A percentile compares a stretch with the other conserved stretches of the same genome.
These are phyloP conservation scores for Diaporthe ilicicola DNA, from an alignment of 2,329 filamentous ascomycete genomes.

Conservation along the genomic window DNA sequence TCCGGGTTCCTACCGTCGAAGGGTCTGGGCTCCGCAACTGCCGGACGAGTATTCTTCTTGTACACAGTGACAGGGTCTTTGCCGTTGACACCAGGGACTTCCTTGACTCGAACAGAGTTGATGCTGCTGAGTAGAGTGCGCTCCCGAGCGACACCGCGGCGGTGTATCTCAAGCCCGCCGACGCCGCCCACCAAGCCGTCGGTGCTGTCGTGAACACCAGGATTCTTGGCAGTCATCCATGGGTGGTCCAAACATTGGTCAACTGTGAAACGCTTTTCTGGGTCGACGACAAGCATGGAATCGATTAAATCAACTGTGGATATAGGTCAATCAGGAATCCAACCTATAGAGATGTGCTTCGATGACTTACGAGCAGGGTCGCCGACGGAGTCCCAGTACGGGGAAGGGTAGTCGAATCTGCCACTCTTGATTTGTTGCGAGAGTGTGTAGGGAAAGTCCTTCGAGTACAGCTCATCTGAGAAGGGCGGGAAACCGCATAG, in stretches of 20 bases:
- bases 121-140: conserved; percentile 85
- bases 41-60: conserved; percentile 67
- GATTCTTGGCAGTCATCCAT: conserved; percentile 75
- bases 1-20: conserved; percentile 71
- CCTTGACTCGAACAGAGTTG: conserved; percentile 73
- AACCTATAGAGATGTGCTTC: not conserved
- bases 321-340: not conserved
- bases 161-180: conserved; percentile 81
- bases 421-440: conserved; percentile 91
- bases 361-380: conserved; percentile 74
- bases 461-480: conserved; percentile 87
- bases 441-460: conserved; percentile 84
- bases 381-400: conserved; percentile 91
- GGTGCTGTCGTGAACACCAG: conserved; percentile 82
- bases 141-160: conserved; percentile 81
- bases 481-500: conserved; percentile 97
- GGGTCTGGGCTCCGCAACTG: conserved; percentile 68
- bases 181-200: conserved; percentile 92
- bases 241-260: conserved; percentile 92
- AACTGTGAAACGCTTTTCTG: conserved; percentile 83
- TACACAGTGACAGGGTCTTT: conserved; percentile 76
- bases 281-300: conserved; percentile 89
- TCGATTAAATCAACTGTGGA: conserved; percentile 84
- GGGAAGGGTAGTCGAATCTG: conserved; percentile 92
- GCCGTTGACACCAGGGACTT: conserved; percentile 61